Evolutionary conservation across 1,284 basidiomycete genomes (phyloP).

Genomic region (Trichosporon ovoides): DNA sequence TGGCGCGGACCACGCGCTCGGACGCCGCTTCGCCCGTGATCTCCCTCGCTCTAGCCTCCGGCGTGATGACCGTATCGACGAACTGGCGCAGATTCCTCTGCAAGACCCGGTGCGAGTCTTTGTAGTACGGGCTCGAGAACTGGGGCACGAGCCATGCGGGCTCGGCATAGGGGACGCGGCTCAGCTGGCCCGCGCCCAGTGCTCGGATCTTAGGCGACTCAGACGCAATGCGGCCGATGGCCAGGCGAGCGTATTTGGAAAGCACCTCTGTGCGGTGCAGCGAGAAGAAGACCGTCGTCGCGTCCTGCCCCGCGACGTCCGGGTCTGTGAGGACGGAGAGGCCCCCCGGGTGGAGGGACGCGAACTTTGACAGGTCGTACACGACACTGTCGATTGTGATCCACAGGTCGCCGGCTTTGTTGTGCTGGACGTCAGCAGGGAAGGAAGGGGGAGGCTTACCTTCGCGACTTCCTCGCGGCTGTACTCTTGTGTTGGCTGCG

Average conservation of each 20-base stretch:
- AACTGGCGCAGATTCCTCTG: constrained; percentile 54
- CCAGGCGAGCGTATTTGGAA: constrained; percentile 61
- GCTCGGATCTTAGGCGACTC: constrained; percentile 58
- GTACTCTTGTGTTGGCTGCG: neutral
- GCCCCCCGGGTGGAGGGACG: constrained; percentile 75
- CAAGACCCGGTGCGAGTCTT: constrained; percentile 53
- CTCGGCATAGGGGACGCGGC: constrained; percentile 67
- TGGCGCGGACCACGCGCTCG: constrained; percentile 47
- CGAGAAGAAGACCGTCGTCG: constrained; percentile 76
- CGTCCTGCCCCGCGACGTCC: constrained; percentile 61
- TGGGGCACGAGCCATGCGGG: constrained; percentile 72
- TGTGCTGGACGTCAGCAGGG: too few relatives aligned
- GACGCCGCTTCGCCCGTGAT: constrained; percentile 64
- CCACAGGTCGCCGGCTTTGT: constrained; percentile 72
- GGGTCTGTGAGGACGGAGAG: constrained; percentile 66
- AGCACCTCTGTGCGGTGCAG: constrained; percentile 78
- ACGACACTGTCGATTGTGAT: constrained; percentile 77
- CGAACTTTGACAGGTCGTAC: constrained; percentile 73
- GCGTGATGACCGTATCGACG: constrained; percentile 53
- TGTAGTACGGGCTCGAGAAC: constrained; percentile 82
- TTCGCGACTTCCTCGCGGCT: constrained; percentile 49
- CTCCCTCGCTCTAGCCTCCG: constrained; percentile 60
- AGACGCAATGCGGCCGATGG: constrained; percentile 64
- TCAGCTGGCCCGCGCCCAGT: constrained; percentile 58
- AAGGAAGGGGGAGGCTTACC: too few relatives aligned